phyloP scores from a whole-genome alignment of 1,139 yeast genomes.

The Kluyveromyces marxianus region DNA sequence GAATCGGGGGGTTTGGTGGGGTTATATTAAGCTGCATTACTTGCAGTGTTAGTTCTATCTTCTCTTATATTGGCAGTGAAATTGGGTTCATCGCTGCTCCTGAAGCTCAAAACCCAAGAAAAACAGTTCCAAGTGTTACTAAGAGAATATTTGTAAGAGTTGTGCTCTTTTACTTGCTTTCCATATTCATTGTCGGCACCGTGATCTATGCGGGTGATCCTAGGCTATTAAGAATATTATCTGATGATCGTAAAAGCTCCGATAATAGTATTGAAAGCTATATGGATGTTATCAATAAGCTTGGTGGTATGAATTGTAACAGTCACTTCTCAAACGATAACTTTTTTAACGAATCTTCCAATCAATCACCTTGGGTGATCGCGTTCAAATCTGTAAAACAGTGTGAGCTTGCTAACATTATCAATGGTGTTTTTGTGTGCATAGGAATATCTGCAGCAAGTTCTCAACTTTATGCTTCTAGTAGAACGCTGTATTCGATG shows the following conservation, averaged over 20 bases:
- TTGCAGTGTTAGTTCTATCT: conserved; percentile 58
- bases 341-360: conserved; percentile 38
- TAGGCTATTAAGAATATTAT: conserved; percentile 45
- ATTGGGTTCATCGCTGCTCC: conserved; percentile 81
- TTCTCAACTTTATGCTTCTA: conserved; percentile 70
- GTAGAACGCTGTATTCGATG: conserved; percentile 70
- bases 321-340: conserved; percentile 5
- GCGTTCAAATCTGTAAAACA: conserved; percentile 65
- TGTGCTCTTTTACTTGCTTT: conserved; percentile 56
- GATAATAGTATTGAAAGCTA: conserved; percentile 1
- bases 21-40: conserved; percentile 56
- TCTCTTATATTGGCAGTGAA: conserved; percentile 76
- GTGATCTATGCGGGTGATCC: conserved; percentile 74
- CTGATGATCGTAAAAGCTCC: conserved; percentile 4
- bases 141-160: conserved; percentile 68
- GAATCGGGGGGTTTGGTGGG: conserved; percentile 59
- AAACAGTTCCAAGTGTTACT: conserved; percentile 72
- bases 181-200: conserved; percentile 65
- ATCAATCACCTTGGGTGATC: conserved; percentile 73
- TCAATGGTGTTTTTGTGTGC: conserved; percentile 61
- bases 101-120: conserved; percentile 76
- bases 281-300: conserved; percentile 16
- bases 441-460: conserved; percentile 75
- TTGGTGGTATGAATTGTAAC: conserved; percentile 31
- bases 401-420: conserved; percentile 53